Base-by-base conservation (phyloP, 2,329 filamentous ascomycete species). In the Stachybotrys chlorohalonatus region DNA sequence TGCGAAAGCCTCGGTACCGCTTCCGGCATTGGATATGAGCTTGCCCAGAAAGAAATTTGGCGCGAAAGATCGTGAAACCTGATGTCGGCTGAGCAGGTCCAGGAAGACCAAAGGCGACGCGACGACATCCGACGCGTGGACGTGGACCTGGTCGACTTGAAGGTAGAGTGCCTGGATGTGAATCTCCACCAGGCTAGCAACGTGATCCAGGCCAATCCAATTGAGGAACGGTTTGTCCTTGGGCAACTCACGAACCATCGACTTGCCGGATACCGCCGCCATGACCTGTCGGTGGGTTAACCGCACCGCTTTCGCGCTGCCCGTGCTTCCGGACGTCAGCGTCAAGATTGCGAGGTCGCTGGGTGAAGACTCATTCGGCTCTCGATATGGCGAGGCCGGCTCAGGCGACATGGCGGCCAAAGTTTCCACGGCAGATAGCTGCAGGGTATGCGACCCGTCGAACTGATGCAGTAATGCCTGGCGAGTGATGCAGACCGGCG, bases 161-260 rank as follows among this genome's bases (percentile, higher is more conserved):
- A 70, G 57, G 31, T 56, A 66, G 49, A 81, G 60, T 1, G 79
- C 76, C 13, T 73, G 73, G 0, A 83, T 61, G 58, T 83, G 80
- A 15, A 77, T 73, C 52, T 84, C 76, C 1, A 70, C 66, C 3
- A 84, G 63, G 55, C 66, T 73, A 0, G 75, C 80, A 9, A 81
- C 78, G 55, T 83, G 81, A 56, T 83, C 79, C 7, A 82, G 64
- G 0, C 70, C 70, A 13, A 79, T 72, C 77, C 77, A 80, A 56
- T 74, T 77, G 5, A 80, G 60, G 45, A 75, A 72, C 42, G 70
- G 59, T 8, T 68, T 57, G 8, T 66, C 64, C 4, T 57, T 49
- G 0, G 63, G 62, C 2, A 66, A 64, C 8, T n/a, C 16, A 9
- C 50, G 46, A 17, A 67, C 64, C 11, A 32, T 57, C 55, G 50